Percentiles rank a stretch among this genome's conserved stretches.
These are phyloP conservation scores for Arthroderma sp. DNA, from an alignment of 2,329 filamentous ascomycete species.

Conservation along the genomic window DNA sequence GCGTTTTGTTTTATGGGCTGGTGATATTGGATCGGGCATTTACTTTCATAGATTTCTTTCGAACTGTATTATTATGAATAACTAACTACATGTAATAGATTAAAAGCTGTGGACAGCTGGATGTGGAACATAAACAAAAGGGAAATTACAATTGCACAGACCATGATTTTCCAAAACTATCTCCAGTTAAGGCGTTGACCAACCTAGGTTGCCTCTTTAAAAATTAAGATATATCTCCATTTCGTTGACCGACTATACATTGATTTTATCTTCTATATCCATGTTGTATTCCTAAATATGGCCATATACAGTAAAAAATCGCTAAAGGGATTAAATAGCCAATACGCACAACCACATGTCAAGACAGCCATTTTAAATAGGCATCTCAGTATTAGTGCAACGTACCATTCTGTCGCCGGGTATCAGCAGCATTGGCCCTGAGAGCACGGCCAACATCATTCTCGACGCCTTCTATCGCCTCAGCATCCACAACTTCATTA, in stretches of 20 bases:
- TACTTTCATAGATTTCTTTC: neutral
- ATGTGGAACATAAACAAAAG: neutral
- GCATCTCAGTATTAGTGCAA: neutral
- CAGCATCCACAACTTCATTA: neutral
- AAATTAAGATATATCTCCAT: too few species aligned
- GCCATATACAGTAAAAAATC: too few species aligned
- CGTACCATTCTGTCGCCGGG: neutral
- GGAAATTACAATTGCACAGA: neutral
- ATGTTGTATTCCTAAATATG: too few species aligned
- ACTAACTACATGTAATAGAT: neutral
- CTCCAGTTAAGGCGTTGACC: neutral
- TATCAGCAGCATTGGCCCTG: constrained; percentile 44
- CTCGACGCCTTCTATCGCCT: constrained; percentile 21
- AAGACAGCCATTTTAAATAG: neutral
- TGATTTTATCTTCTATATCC: too few species aligned
- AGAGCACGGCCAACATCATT: constrained; percentile 40
- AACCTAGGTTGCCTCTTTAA: too few species aligned
- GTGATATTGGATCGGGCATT: neutral
- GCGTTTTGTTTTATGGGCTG: neutral
- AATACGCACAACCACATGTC: too few species aligned
- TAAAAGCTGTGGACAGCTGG: neutral
- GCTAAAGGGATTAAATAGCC: too few species aligned
- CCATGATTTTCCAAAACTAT: too few species aligned
- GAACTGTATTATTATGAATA: constrained; percentile 1
- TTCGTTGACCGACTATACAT: too few species aligned